Evolutionary conservation across 108 stramenopile genomes (phyloP), one percentile per base, ranked within the genome.

Genomic region (Nannochloropsis gaditana): DNA sequence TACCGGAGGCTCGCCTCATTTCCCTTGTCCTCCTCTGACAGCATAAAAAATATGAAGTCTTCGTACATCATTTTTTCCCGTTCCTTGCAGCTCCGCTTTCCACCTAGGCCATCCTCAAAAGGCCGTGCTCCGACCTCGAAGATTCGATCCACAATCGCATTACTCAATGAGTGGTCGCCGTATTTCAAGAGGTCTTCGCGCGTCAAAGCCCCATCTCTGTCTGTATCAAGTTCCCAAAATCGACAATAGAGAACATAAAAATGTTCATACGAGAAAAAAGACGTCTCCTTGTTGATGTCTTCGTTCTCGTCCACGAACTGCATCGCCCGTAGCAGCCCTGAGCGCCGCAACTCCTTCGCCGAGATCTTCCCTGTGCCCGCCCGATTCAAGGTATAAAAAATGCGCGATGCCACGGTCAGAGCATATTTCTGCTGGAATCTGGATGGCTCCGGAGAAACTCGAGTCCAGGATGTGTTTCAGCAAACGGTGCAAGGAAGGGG

Each of bases 221-320:
- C 97, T 79, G 93, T 92, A 90, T 98, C 98, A 41, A 99, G 92
- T 89, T 99, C 98, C 95, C 96, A 99, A 87, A 98, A 99, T 80
- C 97, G 93, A 85, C 97, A 98, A 90, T 98, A 99, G 79, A 98
- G 87, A n/a, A 98, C 97, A 84, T 99, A 99, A 83, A 99, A 99
- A 87, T 98, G 97, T 91, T 99, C 97, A 92, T 98, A 98, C 59
- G 91, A 92, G 82, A 93, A 93, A 44, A 90, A 93, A 21, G 90
- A 84, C 45, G 86, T 86, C 45, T 96, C 97, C 91, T 96, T 96
- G 92, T 97, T 97, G 84, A 97, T 97, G 87, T 97, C 97, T 89
- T 96, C 96, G 88, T 97, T 95, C 89, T 95, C 95, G 84, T 95
- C 97, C 21, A 96, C 97, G 59, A 90, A 88, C 44, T 91, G 89